A percentile compares a stretch with the other conserved stretches of the same genome.
Conservation (phyloP, 306 rosid species). For the Purshia tridentata region DNA sequence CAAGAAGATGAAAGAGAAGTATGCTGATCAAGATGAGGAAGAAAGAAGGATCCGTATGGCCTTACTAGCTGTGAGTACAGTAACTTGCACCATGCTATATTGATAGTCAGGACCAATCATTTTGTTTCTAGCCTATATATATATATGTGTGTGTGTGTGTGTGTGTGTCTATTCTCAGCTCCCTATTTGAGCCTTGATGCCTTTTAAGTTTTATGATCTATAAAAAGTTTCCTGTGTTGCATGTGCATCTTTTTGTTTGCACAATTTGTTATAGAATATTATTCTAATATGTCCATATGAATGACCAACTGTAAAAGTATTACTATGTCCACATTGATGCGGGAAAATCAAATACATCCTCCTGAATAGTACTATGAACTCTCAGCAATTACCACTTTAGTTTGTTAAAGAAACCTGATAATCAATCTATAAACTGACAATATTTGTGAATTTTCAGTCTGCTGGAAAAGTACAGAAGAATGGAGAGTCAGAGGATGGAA, state of each 20-base stretch:
- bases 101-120: not conserved
- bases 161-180: not conserved
- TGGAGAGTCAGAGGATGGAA: constrained; percentile 43
- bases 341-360: not conserved
- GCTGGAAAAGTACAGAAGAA: constrained; percentile 71
- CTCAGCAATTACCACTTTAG: constrained; percentile 5
- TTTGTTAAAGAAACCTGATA: constrained; percentile 2
- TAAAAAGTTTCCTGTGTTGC: not conserved
- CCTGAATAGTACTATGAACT: not conserved
- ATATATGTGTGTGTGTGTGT: no score
- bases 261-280: not conserved
- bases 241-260: not conserved
- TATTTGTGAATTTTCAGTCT: constrained; percentile 58
- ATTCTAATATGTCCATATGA: not conserved
- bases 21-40: constrained; percentile 96
- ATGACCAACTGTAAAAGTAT: not conserved
- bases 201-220: not conserved
- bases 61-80: constrained; percentile 86
- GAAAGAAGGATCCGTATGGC: constrained; percentile 95
- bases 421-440: constrained; percentile 8
- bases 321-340: not conserved
- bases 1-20: constrained; percentile 92
- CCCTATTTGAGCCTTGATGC: not conserved
- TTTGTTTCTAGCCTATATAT: constrained; percentile 22
- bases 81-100: constrained; percentile 13